A percentile compares a stretch with the other conserved stretches of the same genome.
These are phyloP conservation scores for Calocybe indica DNA, from an alignment of 768 basidiomycete genomes.

Conservation along the genomic window DNA sequence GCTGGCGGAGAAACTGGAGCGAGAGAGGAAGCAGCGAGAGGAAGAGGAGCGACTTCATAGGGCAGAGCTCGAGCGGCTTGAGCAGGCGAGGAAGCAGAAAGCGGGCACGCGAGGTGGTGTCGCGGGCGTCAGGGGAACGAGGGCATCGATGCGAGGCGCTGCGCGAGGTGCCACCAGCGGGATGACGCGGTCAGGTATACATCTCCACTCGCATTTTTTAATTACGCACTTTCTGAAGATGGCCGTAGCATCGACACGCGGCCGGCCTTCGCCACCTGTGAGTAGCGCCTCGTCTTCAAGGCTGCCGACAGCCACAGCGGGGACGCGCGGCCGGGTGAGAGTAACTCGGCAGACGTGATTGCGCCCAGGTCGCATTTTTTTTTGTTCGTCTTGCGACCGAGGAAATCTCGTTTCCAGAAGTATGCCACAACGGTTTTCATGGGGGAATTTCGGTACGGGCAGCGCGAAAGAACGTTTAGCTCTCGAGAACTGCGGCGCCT, in stretches of 20 bases:
- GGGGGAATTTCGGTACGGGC: too few relatives aligned
- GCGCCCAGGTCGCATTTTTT: neutral
- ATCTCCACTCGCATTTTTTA: neutral
- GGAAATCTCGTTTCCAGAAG: too few relatives aligned
- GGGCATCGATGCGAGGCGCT: slow-evolving; percentile 53
- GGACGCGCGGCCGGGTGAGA: slow-evolving; percentile 3
- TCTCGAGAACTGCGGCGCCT: too few relatives aligned
- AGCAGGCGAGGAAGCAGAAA: slow-evolving; percentile 21
- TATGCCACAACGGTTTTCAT: too few relatives aligned
- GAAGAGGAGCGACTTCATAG: slow-evolving; percentile 29
- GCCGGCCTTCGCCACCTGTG: neutral
- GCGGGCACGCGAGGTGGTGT: slow-evolving; percentile 45
- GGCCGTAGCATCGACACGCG: slow-evolving; percentile 1
- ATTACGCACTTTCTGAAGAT: slow-evolving; percentile 1
- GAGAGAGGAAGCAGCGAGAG: slow-evolving; percentile 45
- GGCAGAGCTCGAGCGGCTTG: neutral
- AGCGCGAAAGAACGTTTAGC: too few relatives aligned
- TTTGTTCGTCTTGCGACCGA: too few relatives aligned
- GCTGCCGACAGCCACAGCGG: slow-evolving; percentile 10
- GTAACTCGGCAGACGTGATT: slow-evolving; percentile 5
- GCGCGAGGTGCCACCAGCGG: slow-evolving; percentile 31
- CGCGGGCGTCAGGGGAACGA: slow-evolving; percentile 67
- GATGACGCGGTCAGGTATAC: neutral
- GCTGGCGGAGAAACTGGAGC: slow-evolving; percentile 21
- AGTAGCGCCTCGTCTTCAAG: neutral